Evolutionary conservation across 2,329 filamentous ascomycete species (phyloP).

Genomic region (Ciborinia camelliae): DNA sequence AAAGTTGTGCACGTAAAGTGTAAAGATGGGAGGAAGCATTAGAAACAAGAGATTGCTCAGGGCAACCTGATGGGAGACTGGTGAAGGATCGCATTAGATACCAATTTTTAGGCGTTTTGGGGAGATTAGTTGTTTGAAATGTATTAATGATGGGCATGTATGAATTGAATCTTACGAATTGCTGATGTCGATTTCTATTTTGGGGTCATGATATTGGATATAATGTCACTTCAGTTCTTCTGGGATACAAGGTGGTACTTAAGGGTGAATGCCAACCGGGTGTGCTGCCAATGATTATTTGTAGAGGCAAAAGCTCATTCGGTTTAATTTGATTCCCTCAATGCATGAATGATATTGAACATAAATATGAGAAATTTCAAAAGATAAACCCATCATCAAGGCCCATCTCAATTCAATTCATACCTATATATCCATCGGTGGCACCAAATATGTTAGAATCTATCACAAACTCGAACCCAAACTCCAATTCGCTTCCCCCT

Average conservation of each 20-base stretch:
- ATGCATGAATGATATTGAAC: not conserved
- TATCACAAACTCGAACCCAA: not conserved
- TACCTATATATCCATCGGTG: not conserved
- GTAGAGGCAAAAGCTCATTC: not conserved
- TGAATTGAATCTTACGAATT: not conserved
- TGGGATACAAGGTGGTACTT: too few relatives aligned
- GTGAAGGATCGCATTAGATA: slow-evolving; percentile 4
- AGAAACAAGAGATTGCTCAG: not conserved
- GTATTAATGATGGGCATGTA: not conserved
- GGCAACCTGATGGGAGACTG: not conserved
- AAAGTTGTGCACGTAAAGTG: slow-evolving; percentile 36
- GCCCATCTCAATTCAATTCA: too few relatives aligned
- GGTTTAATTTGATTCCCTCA: not conserved
- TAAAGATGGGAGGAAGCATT: slow-evolving; percentile 26
- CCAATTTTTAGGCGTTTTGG: not conserved
- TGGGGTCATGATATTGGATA: not conserved
- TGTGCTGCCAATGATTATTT: not conserved
- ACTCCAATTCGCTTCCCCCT: not conserved
- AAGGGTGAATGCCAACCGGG: not conserved
- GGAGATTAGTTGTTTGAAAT: not conserved
- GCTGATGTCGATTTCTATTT: not conserved
- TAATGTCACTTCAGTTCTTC: not conserved
- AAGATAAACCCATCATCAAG: not conserved
- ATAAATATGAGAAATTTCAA: not conserved
- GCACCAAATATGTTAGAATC: not conserved